Evolutionary conservation across 2,329 filamentous ascomycete genomes (phyloP).

Genomic region (Cercospora citrullina): DNA sequence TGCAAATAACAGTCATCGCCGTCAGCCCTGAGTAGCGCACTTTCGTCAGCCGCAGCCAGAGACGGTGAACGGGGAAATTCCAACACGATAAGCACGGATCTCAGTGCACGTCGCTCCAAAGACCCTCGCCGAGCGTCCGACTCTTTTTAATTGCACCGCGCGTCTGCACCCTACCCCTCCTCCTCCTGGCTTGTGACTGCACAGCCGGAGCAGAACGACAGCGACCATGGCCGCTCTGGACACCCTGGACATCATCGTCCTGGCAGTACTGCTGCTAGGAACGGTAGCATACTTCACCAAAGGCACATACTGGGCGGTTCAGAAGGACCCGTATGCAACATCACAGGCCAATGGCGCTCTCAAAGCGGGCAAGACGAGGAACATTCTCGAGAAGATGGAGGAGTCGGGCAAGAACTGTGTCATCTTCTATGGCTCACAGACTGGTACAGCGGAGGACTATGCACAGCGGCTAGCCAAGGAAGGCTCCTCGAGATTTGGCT

Average conservation of each 20-base stretch:
- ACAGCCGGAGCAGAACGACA: neutral
- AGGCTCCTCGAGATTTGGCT: conserved; percentile 89
- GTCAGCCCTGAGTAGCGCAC: conserved; percentile 11
- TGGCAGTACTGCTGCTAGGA: conserved; percentile 78
- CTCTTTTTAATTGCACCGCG: conserved; percentile 8
- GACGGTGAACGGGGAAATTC: neutral
- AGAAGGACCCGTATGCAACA: conserved; percentile 83
- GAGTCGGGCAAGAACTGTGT: conserved; percentile 96
- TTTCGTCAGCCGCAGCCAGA: conserved; percentile 8
- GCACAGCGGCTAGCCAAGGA: conserved; percentile 95
- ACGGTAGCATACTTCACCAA: conserved; percentile 97
- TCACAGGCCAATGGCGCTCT: conserved; percentile 68
- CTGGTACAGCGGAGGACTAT: conserved; percentile 97
- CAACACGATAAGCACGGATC: conserved; percentile 9
- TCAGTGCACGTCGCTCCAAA: neutral
- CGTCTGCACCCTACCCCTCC: conserved; percentile 6
- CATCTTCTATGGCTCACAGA: conserved; percentile 98
- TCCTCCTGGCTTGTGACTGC: neutral
- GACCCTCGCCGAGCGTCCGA: neutral
- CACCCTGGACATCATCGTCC: conserved; percentile 90
- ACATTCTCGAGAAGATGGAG: conserved; percentile 94
- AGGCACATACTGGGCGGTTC: conserved; percentile 86
- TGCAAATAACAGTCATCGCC: neutral
- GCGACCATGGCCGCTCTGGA: conserved; percentile 87
- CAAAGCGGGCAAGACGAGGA: conserved; percentile 81